Base-by-base conservation (phyloP, 805 yeast genomes). In the Metschnikowia sp. region DNA sequence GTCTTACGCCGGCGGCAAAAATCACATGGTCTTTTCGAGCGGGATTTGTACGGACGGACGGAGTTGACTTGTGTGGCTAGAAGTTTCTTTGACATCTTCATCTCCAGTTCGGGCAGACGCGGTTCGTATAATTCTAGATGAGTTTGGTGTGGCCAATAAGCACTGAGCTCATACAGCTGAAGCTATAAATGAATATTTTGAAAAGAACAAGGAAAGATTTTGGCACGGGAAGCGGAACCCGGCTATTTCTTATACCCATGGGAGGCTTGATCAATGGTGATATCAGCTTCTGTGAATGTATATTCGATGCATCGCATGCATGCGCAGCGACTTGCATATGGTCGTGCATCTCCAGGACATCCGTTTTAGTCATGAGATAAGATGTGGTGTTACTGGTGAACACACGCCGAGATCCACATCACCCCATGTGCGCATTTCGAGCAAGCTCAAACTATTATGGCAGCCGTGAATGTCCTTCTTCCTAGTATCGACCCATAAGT, bases 21-120 rank as follows among this genome's bases (percentile, higher is more conserved):
- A 44, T 66, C 71, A 46, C 71, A 66, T 8, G 71, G 71, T 36
- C 71, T 50, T 44, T 64, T 65, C 33, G 60, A 58, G 36, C 71
- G 56, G 2, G 68, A 64, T 38, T 65, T 66, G 51, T 66, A 66
- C 10, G 69, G 67, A 43, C 71, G 57, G 10, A 57, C 55, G 22
- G 59, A 54, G 48, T 55, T 58, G 41, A 55, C 58, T 35, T 49
- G 48, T 33, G 55, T 39, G 11, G 55, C 51, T 48, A 56, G 47
- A 38, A 48, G 42, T 36, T 56, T 54, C 34, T 56, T 50, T 35
- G 56, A 41, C 22, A 52, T 33, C 35, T 56, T 54, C 48, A 45
- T 43, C 47, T 28, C 38, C 19, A 10, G 37, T 11, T 35, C 22
- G 19, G 22, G 22, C 22, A 22, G 22, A 22, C 22, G 22, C 22